Evolutionary conservation across 2,329 filamentous ascomycete genomes (phyloP), one percentile per base, ranked within the genome.

Genomic region (Pestalotiopsis sp.): DNA sequence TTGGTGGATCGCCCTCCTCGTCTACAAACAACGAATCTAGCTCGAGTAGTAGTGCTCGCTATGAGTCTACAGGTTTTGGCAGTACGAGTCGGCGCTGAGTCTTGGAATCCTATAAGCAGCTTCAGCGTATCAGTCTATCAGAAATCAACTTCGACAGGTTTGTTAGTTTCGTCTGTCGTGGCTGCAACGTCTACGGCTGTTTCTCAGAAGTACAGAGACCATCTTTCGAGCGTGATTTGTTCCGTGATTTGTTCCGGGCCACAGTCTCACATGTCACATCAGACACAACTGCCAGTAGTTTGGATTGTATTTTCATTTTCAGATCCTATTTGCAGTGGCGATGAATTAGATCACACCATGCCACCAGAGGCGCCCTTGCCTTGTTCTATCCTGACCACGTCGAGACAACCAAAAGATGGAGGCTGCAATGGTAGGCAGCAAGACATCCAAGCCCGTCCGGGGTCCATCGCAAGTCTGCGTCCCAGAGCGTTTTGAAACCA

Each of bases 31-130:
- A 62, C 17, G 59, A 62, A n/a, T 82, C 83, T 0, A 76, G 78
- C 17, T 79, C 81, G 13, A 80, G 80, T 57, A 85, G 84, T 9
- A 82, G 83, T 7, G 82, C 85, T 14, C 86, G 87, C 66, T 85
- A 91, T 73, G 87, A 91, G 73, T 92, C 90, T 73, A 93, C 91
- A 0, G 92, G 92, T 0, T 94, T 93, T 75, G 92, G 92, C 9
- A 91, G 89, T 9, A 93, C 92, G 0, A 87, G 83, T 68, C 83
- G 90, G 68, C 84, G 89, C 73, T 91, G 76, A 27, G 65, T 9
- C 45, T 23, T 23, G 14, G 31, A 36, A 20, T 20, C 20, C 41
- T 6, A n/a, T 7, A 49, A 14, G 7, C n/a, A n/a, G 41, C 14
- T n/a, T 5, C 13, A n/a, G n/a, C n/a, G 14, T 9, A 36, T 36